Conservation (phyloP, 2,329 filamentous ascomycete species). For the Aspergillus aculeatus region DNA sequence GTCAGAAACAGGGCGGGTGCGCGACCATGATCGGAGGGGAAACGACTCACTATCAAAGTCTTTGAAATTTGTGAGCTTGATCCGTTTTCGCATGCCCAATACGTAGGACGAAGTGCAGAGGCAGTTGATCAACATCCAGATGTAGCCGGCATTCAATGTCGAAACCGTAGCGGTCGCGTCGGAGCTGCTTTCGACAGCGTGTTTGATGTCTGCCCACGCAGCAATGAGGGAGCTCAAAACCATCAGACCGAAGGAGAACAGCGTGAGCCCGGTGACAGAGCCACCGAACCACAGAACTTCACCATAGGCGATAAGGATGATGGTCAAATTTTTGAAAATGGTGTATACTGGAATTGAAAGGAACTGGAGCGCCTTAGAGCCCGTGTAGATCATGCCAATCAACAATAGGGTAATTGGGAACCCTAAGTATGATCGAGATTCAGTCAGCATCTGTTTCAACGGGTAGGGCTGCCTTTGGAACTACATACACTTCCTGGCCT, state of each 20-base stretch:
- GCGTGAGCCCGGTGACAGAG: conserved; percentile 78
- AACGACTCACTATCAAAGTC: conserved; percentile 89
- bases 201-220: conserved; percentile 94
- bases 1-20: conserved; percentile 6
- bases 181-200: conserved; percentile 67
- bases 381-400: conserved; percentile 98
- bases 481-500: conserved; percentile 83
- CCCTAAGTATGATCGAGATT: conserved; percentile 55
- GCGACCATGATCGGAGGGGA: neutral
- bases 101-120: conserved; percentile 90
- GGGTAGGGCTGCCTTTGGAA: neutral
- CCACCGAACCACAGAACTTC: conserved; percentile 98
- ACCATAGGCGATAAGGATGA: conserved; percentile 96
- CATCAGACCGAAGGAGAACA: conserved; percentile 96
- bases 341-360: conserved; percentile 98
- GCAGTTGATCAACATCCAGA: conserved; percentile 98
- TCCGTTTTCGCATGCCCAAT: conserved; percentile 93
- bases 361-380: conserved; percentile 91
- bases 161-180: conserved; percentile 75
- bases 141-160: conserved; percentile 88
- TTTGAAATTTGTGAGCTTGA: conserved; percentile 99
- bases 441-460: conserved; percentile 4
- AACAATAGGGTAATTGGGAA: conserved; percentile 94
- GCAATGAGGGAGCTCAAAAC: conserved; percentile 91
- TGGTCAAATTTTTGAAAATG: conserved; percentile 99